A percentile compares a stretch with the other conserved stretches of the same genome.
Conservation (phyloP, 2,329 filamentous ascomycete genomes). For the Fusarium duplospermum region DNA sequence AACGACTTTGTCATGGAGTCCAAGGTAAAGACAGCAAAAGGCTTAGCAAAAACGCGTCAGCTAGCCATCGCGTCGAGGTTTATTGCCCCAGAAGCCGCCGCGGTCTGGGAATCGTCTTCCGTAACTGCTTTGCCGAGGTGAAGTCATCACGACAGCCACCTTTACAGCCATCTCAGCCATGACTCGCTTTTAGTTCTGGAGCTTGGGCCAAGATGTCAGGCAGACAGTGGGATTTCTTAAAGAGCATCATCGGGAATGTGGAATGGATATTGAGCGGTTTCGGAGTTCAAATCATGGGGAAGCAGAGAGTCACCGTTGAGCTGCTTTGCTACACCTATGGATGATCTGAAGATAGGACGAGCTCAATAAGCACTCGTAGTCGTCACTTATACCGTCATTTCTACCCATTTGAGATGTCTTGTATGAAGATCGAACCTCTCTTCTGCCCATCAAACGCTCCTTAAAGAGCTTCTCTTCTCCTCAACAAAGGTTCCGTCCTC, state of each 20-base stretch:
- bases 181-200: background rate
- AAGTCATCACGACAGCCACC: background rate
- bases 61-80: background rate
- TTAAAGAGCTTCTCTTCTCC: background rate
- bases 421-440: background rate
- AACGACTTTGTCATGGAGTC: background rate
- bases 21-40: background rate
- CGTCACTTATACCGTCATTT: background rate
- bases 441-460: background rate
- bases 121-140: background rate
- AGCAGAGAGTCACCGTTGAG: background rate
- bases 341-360: background rate
- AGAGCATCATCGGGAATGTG: background rate
- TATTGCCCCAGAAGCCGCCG: background rate
- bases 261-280: background rate
- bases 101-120: background rate
- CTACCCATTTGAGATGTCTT: background rate
- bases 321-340: background rate
- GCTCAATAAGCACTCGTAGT: background rate
- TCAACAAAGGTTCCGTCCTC: background rate
- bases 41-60: background rate
- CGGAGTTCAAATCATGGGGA: background rate
- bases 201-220: background rate
- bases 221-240: background rate
- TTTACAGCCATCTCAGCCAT: background rate